Evolutionary conservation across 768 basidiomycete species (phyloP), one percentile per base, ranked within the genome.

Genomic region (Tephrocybe sp.): DNA sequence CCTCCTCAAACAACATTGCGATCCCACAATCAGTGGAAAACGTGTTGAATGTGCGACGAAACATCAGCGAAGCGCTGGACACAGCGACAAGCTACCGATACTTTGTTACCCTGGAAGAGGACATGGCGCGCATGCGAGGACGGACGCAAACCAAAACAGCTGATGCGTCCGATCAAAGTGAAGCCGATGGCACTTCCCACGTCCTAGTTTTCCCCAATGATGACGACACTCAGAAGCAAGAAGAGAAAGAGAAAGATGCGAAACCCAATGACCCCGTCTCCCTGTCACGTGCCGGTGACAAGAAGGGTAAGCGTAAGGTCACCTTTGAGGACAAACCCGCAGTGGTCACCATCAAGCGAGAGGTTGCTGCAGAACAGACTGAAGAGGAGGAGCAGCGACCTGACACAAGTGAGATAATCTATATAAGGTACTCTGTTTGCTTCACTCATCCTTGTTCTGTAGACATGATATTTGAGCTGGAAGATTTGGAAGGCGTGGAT

Each of bases 381-480:
- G 68, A 65, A 34, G 67, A 70, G 48, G 65, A 61, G 20, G 61
- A 60, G 34, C 49, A 48, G 33, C 54, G 68, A 28, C 70, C 67
- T 44, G 63, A 68, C 23, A 76, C 80, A 72, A 84, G 84, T 81
- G n/a, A n/a, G n/a, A n/a, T n/a, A n/a, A n/a, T n/a, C n/a, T n/a
- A n/a, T n/a, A n/a, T n/a, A n/a, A n/a, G n/a, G n/a, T n/a, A n/a
- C n/a, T n/a, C n/a, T n/a, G 41, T 45, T 26, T 1, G 38, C 36
- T 33, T 45, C 44, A 48, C 36, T 6, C 39, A 32, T 38, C 18
- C 28, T 30, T 28, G 26, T 20, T 51, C 37, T 43, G 26, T 54
- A 86, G 87, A 83, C 48, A 73, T 84, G 71, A 79, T 91, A 33
- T 91, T 91, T 55, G 79, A 81, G 46, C 69, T 90, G 56, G 89